Evolutionary conservation across 2,329 filamentous ascomycete genomes (phyloP).

Genomic region (Penicillium corylophilum): DNA sequence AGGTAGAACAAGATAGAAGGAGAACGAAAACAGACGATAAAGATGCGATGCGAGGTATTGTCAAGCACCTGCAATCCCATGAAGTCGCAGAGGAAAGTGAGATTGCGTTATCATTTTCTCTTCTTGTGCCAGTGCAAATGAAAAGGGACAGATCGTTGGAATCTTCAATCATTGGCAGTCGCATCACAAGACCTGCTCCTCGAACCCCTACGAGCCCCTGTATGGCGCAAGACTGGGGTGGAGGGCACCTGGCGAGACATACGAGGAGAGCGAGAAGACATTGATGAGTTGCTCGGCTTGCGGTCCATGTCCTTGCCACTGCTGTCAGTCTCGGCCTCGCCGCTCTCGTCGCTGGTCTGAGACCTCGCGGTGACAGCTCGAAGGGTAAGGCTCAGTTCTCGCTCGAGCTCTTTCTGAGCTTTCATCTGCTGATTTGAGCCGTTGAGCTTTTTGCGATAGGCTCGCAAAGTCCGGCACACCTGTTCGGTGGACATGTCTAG

Average conservation of each 20-base stretch:
- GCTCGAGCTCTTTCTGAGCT: constrained; percentile 55
- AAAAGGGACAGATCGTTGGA: neutral
- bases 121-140: neutral
- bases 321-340: constrained; percentile 40
- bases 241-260: constrained; percentile 37
- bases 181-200: constrained; percentile 37
- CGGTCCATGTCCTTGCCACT: constrained; percentile 39
- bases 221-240: constrained; percentile 33
- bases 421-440: constrained; percentile 50
- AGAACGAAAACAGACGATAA: neutral
- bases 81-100: neutral
- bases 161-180: constrained; percentile 21
- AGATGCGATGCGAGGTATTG: neutral
- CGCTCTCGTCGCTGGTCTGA: constrained; percentile 30
- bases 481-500: constrained; percentile 57
- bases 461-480: constrained; percentile 56
- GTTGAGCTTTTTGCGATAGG: constrained; percentile 59
- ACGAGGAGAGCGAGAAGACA: constrained; percentile 24
- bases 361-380: constrained; percentile 33
- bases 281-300: constrained; percentile 22
- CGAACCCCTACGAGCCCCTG: constrained; percentile 22
- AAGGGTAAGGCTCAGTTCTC: constrained; percentile 52
- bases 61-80: constrained; percentile 1
- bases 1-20: neutral
- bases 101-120: neutral